Conservation (phyloP, 225 moss, liverwort and hornwort species). For the Bryoerythrophyllum caledonicum region DNA sequence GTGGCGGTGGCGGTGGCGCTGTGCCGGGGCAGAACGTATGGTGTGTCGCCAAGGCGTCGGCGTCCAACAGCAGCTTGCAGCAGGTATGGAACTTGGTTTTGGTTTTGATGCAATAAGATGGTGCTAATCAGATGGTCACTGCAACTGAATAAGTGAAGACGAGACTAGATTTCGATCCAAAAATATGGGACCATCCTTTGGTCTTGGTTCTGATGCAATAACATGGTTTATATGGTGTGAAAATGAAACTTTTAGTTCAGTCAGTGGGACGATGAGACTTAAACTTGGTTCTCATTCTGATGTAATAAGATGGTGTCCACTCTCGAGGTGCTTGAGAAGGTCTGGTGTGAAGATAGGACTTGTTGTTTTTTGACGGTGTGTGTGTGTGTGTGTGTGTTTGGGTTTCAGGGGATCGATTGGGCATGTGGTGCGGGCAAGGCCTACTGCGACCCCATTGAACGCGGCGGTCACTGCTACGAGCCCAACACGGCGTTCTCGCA, state of each 20-base stretch:
- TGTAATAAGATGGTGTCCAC: no score
- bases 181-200: no score
- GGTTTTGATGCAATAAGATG: no score
- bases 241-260: no score
- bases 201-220: no score
- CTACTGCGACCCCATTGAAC: conserved; percentile 44
- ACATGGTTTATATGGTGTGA: no score
- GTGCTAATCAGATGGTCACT: no score
- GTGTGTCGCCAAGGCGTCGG: conserved; percentile 46
- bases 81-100: conserved; percentile 25
- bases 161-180: neutral
- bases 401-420: conserved; percentile 51
- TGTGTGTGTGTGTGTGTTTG: neutral
- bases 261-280: neutral
- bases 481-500: conserved; percentile 41
- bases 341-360: no score
- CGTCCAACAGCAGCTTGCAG: conserved; percentile 48
- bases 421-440: conserved; percentile 58
- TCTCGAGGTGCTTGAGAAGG: no score
- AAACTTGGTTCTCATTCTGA: neutral
- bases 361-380: neutral
- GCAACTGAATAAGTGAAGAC: neutral
- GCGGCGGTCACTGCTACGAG: conserved; percentile 39
- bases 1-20: neutral
- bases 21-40: conserved; percentile 21